Evolutionary conservation across 169 alveolate species (phyloP), one percentile per base, ranked within the genome.

Genomic region (Plasmodium inui): DNA sequence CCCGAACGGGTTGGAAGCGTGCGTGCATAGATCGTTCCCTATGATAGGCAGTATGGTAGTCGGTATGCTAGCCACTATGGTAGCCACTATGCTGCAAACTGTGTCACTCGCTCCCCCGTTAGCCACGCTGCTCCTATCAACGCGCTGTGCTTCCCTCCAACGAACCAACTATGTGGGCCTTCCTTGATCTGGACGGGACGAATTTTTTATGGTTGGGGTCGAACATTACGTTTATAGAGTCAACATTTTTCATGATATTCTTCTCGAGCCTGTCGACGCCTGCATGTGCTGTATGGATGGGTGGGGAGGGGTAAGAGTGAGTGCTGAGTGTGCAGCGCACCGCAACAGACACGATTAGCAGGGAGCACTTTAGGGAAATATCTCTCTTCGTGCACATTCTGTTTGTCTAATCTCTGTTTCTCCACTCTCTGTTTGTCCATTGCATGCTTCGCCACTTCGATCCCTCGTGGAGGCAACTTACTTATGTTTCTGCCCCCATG

Each of bases 101-200:
- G 8, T 6, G 50, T 14, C 10, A 41, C 50, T 8, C 14, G 10
- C 50, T 41, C n/a, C n/a, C n/a, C n/a, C n/a, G n/a, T n/a, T n/a
- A n/a, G n/a, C n/a, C n/a, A n/a, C n/a, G n/a, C n/a, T n/a, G 39
- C 39, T 34, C 39, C 39, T 34, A 34, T n/a, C n/a, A n/a, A 0
- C 70, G 70, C 14, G 26, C 26, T 32, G 9, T 1, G 46, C 17
- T 14, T 10, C 41, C 26, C 37, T 71, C 74, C 39, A 22, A 84
- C 93, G 32, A 22, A 85, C 93, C 93, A 22, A 85, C 84, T 32
- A 85, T 37, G 55, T 85, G 93, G 0, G 84, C 39, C 44, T 85
- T 85, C 34, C 26, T 73, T 7, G 67, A 46, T 6, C 22, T 85
- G n/a, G 93, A 85, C 7, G 93, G 93, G 26, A 85, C 84, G 70